Evolutionary conservation across 2,329 filamentous ascomycete genomes (phyloP).

Genomic region (Cordyceps tenuipes): DNA sequence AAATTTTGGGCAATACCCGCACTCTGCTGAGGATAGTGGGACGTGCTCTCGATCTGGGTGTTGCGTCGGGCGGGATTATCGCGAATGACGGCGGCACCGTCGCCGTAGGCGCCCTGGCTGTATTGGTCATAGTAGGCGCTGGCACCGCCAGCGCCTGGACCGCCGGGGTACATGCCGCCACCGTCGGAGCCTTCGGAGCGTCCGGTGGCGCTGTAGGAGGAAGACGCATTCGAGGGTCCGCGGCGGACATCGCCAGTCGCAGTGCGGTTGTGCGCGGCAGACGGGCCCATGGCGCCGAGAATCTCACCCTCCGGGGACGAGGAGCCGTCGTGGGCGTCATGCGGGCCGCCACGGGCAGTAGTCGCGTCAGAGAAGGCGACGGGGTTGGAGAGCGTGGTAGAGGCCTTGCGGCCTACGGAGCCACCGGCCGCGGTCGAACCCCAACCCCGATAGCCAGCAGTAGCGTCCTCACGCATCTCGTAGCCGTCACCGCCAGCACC

Average conservation of each 20-base stretch:
- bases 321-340: conserved; percentile 46
- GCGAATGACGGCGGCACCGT: conserved; percentile 60
- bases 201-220: conserved; percentile 78
- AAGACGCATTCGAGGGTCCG: conserved; percentile 91
- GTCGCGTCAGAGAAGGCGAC: conserved; percentile 65
- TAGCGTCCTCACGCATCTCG: conserved; percentile 71
- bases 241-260: conserved; percentile 59
- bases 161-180: conserved; percentile 37
- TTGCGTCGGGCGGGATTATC: conserved; percentile 90
- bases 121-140: conserved; percentile 51
- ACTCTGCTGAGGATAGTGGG: conserved; percentile 84
- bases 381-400: conserved; percentile 77
- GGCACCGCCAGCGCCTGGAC: conserved; percentile 18
- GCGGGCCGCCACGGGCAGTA: conserved; percentile 53
- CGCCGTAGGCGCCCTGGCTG: conserved; percentile 47
- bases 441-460: conserved; percentile 87
- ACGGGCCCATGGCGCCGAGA: conserved; percentile 72
- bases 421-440: conserved; percentile 64
- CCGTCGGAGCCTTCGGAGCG: conserved; percentile 62
- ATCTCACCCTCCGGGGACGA: conserved; percentile 68
- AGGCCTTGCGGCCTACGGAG: conserved; percentile 71
- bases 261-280: conserved; percentile 54
- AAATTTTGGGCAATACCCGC: conserved; percentile 97
- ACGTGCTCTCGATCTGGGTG: conserved; percentile 86
- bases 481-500: conserved; percentile 42